These are phyloP conservation scores for Herpetomonas tarakana DNA, from an alignment of 208 protist genomes.

Conservation along the genomic window DNA sequence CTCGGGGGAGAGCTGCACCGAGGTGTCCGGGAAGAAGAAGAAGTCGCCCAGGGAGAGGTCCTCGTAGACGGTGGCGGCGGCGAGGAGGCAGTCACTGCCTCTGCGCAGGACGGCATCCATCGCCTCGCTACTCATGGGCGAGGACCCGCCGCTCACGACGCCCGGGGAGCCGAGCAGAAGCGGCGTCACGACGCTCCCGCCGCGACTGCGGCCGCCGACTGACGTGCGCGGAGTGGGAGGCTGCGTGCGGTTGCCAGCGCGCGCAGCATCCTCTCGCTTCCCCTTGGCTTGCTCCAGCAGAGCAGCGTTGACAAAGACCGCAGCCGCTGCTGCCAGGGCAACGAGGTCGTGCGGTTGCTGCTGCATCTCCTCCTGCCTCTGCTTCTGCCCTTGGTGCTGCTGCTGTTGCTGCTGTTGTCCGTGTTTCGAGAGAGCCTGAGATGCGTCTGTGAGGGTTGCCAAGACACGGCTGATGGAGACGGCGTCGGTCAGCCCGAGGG, in stretches of 20 bases:
- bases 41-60: background rate
- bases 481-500: slow-evolving; percentile 11
- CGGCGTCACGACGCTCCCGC: background rate
- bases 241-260: background rate
- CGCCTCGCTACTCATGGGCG: background rate
- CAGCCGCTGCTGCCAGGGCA: background rate
- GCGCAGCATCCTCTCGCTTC: background rate
- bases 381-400: no score
- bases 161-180: background rate
- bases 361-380: no score
- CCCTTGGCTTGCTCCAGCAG: background rate
- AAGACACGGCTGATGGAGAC: background rate
- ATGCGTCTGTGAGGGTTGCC: background rate
- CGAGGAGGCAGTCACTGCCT: background rate
- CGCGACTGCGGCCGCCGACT: no score
- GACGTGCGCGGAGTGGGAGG: background rate
- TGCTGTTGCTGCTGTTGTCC: no score
- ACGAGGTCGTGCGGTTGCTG: no score
- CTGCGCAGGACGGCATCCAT: background rate
- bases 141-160: background rate
- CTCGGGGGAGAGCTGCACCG: background rate
- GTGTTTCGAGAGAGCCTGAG: background rate
- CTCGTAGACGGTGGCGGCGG: background rate
- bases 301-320: background rate
- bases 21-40: background rate